These are phyloP conservation scores for Lactarius pseudohatsudake DNA, from an alignment of 768 basidiomycete species.

Conservation along the genomic window DNA sequence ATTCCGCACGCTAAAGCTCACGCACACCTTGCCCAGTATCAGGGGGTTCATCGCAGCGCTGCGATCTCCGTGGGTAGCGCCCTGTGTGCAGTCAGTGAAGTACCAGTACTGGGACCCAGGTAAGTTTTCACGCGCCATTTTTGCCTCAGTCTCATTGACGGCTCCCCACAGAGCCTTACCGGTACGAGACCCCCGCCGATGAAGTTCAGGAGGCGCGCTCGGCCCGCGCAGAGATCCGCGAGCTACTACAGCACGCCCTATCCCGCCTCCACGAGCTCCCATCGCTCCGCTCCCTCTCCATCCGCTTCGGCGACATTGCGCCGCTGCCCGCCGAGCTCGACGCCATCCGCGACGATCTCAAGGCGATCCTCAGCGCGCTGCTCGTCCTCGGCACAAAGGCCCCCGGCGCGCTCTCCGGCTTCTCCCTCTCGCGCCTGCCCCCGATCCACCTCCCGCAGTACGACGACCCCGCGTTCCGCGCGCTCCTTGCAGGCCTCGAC, in stretches of 20 bases:
- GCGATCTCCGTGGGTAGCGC: constrained; percentile 16
- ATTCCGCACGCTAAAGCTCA: constrained; percentile 18
- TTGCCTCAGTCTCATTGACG: background rate
- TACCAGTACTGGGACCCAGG: constrained; percentile 27
- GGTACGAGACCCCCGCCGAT: constrained; percentile 3
- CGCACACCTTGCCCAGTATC: constrained; percentile 19
- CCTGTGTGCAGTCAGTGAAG: constrained; percentile 4
- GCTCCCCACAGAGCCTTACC: constrained; percentile 8
- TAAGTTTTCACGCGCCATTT: background rate
- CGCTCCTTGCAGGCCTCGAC: background rate
- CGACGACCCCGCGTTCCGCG: constrained; percentile 1
- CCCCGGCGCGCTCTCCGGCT: constrained; percentile 4
- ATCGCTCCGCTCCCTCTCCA: constrained; percentile 12
- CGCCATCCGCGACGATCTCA: constrained; percentile 13
- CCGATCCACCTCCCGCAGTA: constrained; percentile 19
- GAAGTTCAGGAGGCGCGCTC: constrained; percentile 8
- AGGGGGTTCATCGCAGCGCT: constrained; percentile 8
- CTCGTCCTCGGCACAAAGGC: constrained; percentile 3
- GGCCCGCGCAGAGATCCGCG: background rate
- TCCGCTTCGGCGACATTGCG: constrained; percentile 17
- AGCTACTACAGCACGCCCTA: background rate
- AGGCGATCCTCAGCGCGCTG: constrained; percentile 12
- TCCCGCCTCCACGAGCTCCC: constrained; percentile 21
- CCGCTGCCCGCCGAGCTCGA: background rate
- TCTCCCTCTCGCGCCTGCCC: constrained; percentile 17